phyloP scores from a whole-genome alignment of 495 filamentous ascomycete genomes.

The Symbiotaphrina buchneri region DNA sequence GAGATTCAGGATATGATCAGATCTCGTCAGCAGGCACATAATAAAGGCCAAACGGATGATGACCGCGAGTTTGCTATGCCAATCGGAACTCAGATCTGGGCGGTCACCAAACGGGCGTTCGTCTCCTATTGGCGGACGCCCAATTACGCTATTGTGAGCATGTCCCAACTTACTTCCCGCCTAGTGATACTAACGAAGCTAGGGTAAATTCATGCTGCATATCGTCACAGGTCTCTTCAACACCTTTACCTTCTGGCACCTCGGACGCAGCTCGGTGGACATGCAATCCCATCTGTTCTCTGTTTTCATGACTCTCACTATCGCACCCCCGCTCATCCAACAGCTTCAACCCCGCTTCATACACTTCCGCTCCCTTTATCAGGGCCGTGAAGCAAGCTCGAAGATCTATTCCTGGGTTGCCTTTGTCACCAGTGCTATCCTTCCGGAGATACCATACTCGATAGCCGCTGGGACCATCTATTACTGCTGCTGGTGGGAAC shows the following conservation, averaged over 20 bases:
- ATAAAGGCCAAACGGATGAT: neutral
- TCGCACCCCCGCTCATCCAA: slow-evolving; percentile 21
- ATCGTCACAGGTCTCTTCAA: slow-evolving; percentile 41
- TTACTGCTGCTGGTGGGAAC: slow-evolving; percentile 37
- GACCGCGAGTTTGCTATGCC: slow-evolving; percentile 24
- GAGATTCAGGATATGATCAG: slow-evolving; percentile 45
- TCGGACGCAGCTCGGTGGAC: slow-evolving; percentile 31
- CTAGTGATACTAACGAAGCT: too few relatives aligned
- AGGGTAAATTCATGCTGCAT: slow-evolving; percentile 34
- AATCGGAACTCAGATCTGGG: slow-evolving; percentile 22
- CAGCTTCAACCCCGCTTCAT: slow-evolving; percentile 52
- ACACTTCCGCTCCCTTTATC: slow-evolving; percentile 38
- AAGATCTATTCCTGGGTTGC: slow-evolving; percentile 53
- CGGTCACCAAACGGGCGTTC: slow-evolving; percentile 27
- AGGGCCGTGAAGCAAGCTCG: slow-evolving; percentile 42
- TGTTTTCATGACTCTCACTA: slow-evolving; percentile 35
- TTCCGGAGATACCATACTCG: slow-evolving; percentile 30
- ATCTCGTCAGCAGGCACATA: slow-evolving; percentile 15
- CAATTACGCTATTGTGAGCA: slow-evolving; percentile 29
- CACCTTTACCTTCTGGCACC: slow-evolving; percentile 40
- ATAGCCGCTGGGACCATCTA: slow-evolving; percentile 20
- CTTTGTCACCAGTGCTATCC: slow-evolving; percentile 43
- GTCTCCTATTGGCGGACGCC: slow-evolving; percentile 36
- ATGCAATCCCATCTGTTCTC: slow-evolving; percentile 45
- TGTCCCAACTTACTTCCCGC: slow-evolving; percentile 1